Evolutionary conservation across 2,329 filamentous ascomycete species (phyloP), one percentile per base, ranked within the genome.

Genomic region (Arthroderma sp.): DNA sequence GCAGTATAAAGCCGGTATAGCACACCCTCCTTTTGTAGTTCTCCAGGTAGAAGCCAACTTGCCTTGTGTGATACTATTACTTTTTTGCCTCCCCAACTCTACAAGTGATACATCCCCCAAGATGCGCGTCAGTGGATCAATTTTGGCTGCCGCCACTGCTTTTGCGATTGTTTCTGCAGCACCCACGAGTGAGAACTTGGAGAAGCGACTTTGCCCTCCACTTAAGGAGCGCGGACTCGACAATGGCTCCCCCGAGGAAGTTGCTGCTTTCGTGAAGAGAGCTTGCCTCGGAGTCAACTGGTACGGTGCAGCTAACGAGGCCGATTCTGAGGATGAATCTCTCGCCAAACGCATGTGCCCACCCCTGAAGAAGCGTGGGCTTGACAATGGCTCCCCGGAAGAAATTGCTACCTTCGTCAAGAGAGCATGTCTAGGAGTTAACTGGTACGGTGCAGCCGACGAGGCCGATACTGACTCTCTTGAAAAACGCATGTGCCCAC

Each of bases 321-420:
- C 44, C 6, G 34, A 40, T 22, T 22, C 15, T 3, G 28, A 27
- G 9, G 27, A 42, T 33, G 11, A n/a, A 9, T n/a, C 8, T 3
- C 29, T 46, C 5, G 33, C 39, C 28, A 46, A 42, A 34, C 32
- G 39, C 10, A 2, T 46, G n/a, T 46, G 44, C 44, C 44, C 44
- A 27, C 6, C 29, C 4, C 44, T 38, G 31, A 46, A 46, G 44
- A 29, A 33, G 6, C 44, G 44, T 42, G 44, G 11, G 30, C 27
- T 39, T 15, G 36, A 41, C 11, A n/a, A 36, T 8, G 34, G 27
- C 11, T 43, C 41, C 15, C 15, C 15, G 15, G 15, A 22, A 22
- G 15, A 22, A 22, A 22, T 22, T 22, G 15, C 15, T 22, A 27
- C 29, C 11, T 34, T 46, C 15, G 38, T 42, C 27, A 42, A 46